Evolutionary conservation across 164 flowering plant genomes (phyloP).

Genomic region (Amborella trichopoda): DNA sequence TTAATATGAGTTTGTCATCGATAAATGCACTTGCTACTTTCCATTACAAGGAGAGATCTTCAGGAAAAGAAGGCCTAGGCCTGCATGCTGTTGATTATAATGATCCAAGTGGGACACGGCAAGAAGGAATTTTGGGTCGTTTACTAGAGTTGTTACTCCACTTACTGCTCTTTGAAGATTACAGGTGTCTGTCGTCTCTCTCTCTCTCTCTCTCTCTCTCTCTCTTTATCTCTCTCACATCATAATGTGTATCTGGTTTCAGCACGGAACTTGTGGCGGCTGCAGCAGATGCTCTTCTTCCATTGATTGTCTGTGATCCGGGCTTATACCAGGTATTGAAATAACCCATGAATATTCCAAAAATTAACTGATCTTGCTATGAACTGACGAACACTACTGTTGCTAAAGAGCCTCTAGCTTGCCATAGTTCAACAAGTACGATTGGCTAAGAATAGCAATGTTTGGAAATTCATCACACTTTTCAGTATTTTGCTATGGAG

Average conservation of each 20-base stretch:
- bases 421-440: too few species aligned
- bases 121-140: conserved; percentile 58
- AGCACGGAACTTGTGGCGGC: conserved; percentile 66
- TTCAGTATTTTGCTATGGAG: too few species aligned
- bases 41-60: conserved; percentile 60
- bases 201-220: not conserved
- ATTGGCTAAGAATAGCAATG: too few species aligned
- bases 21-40: conserved; percentile 70
- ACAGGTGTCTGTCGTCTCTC: conserved; percentile 40
- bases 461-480: too few species aligned
- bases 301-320: conserved; percentile 82
- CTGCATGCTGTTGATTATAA: conserved; percentile 35
- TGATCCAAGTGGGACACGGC: conserved; percentile 34
- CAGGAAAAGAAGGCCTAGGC: conserved; percentile 63
- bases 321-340: conserved; percentile 79
- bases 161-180: conserved; percentile 81
- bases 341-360: too few species aligned
- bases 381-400: too few species aligned
- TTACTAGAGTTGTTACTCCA: conserved; percentile 64
- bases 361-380: too few species aligned
- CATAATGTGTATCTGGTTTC: conserved; percentile 15
- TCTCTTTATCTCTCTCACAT: not conserved
- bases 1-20: conserved; percentile 66
- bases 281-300: conserved; percentile 93
- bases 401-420: too few species aligned